A percentile compares a stretch with the other conserved stretches of the same genome.
phyloP scores from a whole-genome alignment of 257 asterid species.

The Fraxinus americana region DNA sequence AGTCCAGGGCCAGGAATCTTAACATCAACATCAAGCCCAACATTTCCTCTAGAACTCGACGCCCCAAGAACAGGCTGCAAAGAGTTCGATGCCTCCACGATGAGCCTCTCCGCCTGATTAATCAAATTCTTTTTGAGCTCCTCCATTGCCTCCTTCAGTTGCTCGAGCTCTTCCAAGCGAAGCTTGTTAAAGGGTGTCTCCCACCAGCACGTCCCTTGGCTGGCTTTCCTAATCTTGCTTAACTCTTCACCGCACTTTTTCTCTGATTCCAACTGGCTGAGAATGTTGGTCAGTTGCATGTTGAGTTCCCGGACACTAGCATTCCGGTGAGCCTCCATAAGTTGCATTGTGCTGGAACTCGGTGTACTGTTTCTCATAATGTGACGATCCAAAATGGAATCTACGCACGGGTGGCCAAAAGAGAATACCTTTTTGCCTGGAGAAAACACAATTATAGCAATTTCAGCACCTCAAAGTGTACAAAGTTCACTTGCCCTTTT shows the following conservation, averaged over 20 bases:
- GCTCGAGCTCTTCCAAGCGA: constrained; percentile 37
- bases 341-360: constrained; percentile 26
- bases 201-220: constrained; percentile 41
- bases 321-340: constrained; percentile 48
- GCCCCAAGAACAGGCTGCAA: constrained; percentile 20
- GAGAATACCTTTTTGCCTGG: constrained; percentile 46
- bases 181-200: constrained; percentile 39
- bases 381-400: constrained; percentile 38
- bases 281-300: constrained; percentile 33
- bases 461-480: constrained; percentile 40
- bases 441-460: constrained; percentile 42
- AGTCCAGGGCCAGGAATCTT: constrained; percentile 34
- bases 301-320: constrained; percentile 45
- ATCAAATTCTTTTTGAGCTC: constrained; percentile 35
- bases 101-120: constrained; percentile 31
- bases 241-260: constrained; percentile 35
- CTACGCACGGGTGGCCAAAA: constrained; percentile 47
- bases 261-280: constrained; percentile 34
- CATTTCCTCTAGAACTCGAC: constrained; percentile 20
- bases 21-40: constrained; percentile 8
- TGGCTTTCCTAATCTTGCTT: constrained; percentile 30
- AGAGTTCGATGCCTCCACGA: constrained; percentile 24
- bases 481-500: constrained; percentile 47
- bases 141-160: constrained; percentile 45
- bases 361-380: constrained; percentile 22